Evolutionary conservation across 495 filamentous ascomycete genomes (phyloP).

Genomic region (Echria macrotheca): DNA sequence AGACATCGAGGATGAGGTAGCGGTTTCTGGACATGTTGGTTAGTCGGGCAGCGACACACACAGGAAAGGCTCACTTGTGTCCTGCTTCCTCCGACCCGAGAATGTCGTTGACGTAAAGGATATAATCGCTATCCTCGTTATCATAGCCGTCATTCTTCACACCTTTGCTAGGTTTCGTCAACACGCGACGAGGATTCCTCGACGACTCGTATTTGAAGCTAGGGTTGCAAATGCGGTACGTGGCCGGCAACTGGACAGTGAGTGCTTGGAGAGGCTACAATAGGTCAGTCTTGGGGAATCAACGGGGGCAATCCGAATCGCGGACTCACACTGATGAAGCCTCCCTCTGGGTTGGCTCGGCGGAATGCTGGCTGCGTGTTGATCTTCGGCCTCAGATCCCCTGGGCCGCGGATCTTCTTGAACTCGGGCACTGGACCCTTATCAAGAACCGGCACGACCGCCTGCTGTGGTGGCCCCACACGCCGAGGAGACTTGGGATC

Average conservation of each 20-base stretch:
- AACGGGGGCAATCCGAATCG: neutral
- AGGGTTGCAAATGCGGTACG: conserved; percentile 98
- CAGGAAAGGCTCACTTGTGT: conserved; percentile 66
- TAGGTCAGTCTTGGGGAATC: neutral
- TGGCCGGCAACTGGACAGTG: conserved; percentile 86
- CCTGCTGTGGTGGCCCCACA: conserved; percentile 40
- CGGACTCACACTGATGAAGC: conserved; percentile 88
- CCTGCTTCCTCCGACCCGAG: conserved; percentile 95
- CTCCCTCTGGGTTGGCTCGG: conserved; percentile 92
- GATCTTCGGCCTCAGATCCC: conserved; percentile 75
- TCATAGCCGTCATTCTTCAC: conserved; percentile 99
- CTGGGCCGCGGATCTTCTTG: conserved; percentile 62
- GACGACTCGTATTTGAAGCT: conserved; percentile 99
- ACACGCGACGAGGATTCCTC: conserved; percentile 89
- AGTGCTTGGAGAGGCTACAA: conserved; percentile 88
- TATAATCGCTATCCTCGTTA: conserved; percentile 99
- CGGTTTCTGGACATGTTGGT: conserved; percentile 63
- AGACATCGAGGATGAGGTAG: conserved; percentile 95
- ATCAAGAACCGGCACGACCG: conserved; percentile 41
- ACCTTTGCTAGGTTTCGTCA: conserved; percentile 99
- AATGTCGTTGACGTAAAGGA: conserved; percentile 98
- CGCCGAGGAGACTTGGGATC: conserved; percentile 71
- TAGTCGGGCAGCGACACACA: conserved; percentile 10
- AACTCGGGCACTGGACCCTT: conserved; percentile 84
- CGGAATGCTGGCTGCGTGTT: conserved; percentile 86